Percentiles rank a stretch among this genome's conserved stretches.
Conservation (phyloP, 2,329 filamentous ascomycete species). For the Arthrinium phaeospermum region DNA sequence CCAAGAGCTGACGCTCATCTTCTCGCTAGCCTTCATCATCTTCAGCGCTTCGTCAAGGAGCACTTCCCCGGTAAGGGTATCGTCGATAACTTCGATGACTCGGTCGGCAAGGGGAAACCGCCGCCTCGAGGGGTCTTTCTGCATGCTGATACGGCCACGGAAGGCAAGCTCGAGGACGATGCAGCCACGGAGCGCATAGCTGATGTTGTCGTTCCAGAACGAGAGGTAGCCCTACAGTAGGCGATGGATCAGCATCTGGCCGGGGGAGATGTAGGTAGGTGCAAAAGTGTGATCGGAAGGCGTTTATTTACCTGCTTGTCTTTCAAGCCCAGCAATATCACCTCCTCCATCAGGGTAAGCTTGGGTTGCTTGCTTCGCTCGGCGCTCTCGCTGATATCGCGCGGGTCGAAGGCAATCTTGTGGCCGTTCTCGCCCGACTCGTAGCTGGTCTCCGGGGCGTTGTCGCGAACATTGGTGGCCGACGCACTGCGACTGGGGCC, state of each 20-base stretch:
- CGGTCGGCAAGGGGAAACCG: slow-evolving; percentile 92
- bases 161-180: slow-evolving; percentile 98
- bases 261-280: background rate
- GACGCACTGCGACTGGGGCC: slow-evolving; percentile 46
- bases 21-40: slow-evolving; percentile 99
- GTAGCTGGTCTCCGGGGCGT: slow-evolving; percentile 79
- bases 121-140: slow-evolving; percentile 90
- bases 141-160: slow-evolving; percentile 95
- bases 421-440: slow-evolving; percentile 93
- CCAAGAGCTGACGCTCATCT: slow-evolving; percentile 99
- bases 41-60: slow-evolving; percentile 96
- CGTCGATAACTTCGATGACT: slow-evolving; percentile 95
- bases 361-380: slow-evolving; percentile 98
- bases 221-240: slow-evolving; percentile 86
- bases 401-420: slow-evolving; percentile 96
- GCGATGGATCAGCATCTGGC: slow-evolving; percentile 25
- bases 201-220: slow-evolving; percentile 99
- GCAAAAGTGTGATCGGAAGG: background rate
- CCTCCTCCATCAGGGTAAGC: slow-evolving; percentile 98
- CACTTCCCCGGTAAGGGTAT: slow-evolving; percentile 94
- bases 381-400: slow-evolving; percentile 95
- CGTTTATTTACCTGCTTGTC: slow-evolving; percentile 86
- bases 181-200: slow-evolving; percentile 94
- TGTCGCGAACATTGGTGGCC: slow-evolving; percentile 58
- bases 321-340: slow-evolving; percentile 92